Percentiles rank a stretch among this genome's conserved stretches.
Evolutionary conservation across 257 asterid genomes (phyloP).

Genomic region (Solanum appendiculatum): DNA sequence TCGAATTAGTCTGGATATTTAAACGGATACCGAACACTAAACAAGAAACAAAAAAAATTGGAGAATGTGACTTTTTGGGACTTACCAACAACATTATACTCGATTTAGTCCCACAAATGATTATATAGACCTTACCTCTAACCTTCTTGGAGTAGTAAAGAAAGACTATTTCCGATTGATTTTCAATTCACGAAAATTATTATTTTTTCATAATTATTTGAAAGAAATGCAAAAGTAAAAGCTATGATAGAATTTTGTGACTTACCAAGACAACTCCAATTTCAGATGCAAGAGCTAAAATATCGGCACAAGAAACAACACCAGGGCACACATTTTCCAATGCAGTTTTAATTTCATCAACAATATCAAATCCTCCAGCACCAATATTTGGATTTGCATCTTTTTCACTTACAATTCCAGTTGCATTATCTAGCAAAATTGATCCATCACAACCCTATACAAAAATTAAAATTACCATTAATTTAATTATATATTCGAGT

Average conservation of each 20-base stretch:
- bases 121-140: background rate
- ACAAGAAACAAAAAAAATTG: fast-evolving
- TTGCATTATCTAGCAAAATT: constrained; percentile 17
- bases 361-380: constrained; percentile 13
- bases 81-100: background rate
- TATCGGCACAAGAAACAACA: constrained; percentile 35
- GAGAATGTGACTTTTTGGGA: background rate
- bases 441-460: constrained; percentile 36
- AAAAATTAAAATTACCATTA: background rate
- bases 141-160: background rate
- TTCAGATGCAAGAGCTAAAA: constrained; percentile 21
- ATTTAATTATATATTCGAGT: background rate
- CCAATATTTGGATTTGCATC: constrained; percentile 8
- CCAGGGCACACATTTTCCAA: constrained; percentile 24
- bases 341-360: constrained; percentile 25
- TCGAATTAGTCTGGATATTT: fast-evolving
- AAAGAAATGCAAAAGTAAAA: too few species aligned
- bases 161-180: too few species aligned
- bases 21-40: background rate
- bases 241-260: background rate
- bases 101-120: background rate
- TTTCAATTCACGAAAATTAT: too few species aligned
- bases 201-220: too few species aligned
- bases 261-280: constrained; percentile 17
- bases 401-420: constrained; percentile 20